A percentile compares a stretch with the other conserved stretches of the same genome.
These are phyloP conservation scores for Ormosia semicastrata DNA, from an alignment of 306 rosid species.

Conservation along the genomic window DNA sequence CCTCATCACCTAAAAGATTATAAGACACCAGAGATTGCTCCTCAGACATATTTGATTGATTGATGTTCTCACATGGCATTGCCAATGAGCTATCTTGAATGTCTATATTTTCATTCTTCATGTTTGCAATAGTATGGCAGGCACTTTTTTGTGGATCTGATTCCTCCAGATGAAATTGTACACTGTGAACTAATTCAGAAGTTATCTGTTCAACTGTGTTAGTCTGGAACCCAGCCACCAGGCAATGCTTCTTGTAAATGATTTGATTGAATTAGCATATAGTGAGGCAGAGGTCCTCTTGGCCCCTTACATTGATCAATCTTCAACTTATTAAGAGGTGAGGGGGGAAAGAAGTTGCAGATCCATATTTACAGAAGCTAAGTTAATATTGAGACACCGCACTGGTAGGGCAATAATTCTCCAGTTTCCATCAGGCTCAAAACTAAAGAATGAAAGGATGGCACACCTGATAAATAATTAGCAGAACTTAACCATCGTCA, in stretches of 20 bases:
- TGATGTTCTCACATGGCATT: too few species aligned
- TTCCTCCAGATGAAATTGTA: constrained; percentile 35
- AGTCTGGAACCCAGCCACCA: constrained; percentile 22
- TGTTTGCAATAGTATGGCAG: too few species aligned
- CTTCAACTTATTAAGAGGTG: constrained; percentile 46
- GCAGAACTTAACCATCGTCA: too few species aligned
- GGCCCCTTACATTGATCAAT: constrained; percentile 40
- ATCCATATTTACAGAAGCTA: constrained; percentile 49
- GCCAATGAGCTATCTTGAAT: too few species aligned
- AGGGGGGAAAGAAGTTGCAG: constrained; percentile 55
- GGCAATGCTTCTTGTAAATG: constrained; percentile 38
- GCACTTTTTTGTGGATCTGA: constrained; percentile 27
- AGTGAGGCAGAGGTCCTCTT: constrained; percentile 36
- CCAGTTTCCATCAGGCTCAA: constrained; percentile 56
- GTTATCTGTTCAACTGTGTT: too few species aligned
- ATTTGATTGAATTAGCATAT: constrained; percentile 40
- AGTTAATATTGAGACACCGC: constrained; percentile 34
- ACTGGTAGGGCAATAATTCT: too few species aligned
- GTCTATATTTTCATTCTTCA: too few species aligned
- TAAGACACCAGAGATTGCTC: too few species aligned
- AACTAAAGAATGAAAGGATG: constrained; percentile 41
- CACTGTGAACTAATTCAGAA: constrained; percentile 42
- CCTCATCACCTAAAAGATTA: too few species aligned
- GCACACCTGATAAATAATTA: too few species aligned
- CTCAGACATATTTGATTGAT: too few species aligned